phyloP scores from a whole-genome alignment of 352 stramenopile genomes.

The Phytophthora podocarpi region DNA sequence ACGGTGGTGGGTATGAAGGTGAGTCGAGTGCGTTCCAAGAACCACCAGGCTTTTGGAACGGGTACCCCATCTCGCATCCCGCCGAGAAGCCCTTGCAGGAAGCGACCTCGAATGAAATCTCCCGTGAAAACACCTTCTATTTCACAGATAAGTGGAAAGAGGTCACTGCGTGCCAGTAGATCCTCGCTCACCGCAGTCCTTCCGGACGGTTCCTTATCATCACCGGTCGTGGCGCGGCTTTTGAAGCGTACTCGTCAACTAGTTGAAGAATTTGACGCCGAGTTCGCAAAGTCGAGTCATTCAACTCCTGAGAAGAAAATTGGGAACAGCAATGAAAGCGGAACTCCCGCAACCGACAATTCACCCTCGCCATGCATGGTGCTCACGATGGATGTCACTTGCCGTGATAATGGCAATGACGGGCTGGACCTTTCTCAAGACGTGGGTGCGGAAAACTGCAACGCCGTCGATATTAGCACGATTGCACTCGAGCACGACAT shows the following conservation, averaged over 20 bases:
- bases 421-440: constrained; percentile 21
- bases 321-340: background rate
- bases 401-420: constrained; percentile 22
- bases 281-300: constrained; percentile 12
- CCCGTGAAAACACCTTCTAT: background rate
- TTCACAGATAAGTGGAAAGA: constrained; percentile 3
- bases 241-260: constrained; percentile 36
- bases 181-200: constrained; percentile 14
- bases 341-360: background rate
- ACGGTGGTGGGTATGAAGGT: background rate
- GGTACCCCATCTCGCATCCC: constrained; percentile 10
- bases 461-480: background rate
- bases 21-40: background rate
- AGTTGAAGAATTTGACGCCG: constrained; percentile 32
- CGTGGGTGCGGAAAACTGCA: background rate
- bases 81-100: constrained; percentile 3
- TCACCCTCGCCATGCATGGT: constrained; percentile 8
- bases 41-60: background rate
- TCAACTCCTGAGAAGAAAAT: constrained; percentile 1
- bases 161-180: background rate
- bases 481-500: background rate
- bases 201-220: constrained; percentile 21
- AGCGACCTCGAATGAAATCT: background rate
- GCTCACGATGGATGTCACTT: constrained; percentile 34
- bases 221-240: constrained; percentile 27